Base-by-base conservation (phyloP, 164 flowering plant genomes). In the Magnolia officinalis region DNA sequence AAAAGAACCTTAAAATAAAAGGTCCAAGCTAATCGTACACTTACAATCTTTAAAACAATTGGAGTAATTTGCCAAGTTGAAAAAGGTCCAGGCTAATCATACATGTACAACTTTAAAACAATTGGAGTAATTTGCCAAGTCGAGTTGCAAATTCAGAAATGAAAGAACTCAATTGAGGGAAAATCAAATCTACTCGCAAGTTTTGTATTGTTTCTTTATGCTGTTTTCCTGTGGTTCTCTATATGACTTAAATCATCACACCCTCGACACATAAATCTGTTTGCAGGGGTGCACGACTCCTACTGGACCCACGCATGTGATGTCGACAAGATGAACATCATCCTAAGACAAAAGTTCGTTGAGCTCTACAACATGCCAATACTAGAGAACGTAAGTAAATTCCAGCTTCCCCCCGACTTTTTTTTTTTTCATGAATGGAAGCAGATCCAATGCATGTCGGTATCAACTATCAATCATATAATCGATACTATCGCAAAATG, bases 291-390 rank as follows among this genome's bases (percentile, higher is more conserved):
- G 72, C 98, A 95, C 75, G 99, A 93, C 76, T 95, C 99, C 6
- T 95, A 87, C 77, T 93, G 99, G 99, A 95, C 98, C 18, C 99
- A 95, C 87, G 99, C 99, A 23, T 85, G 97, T 72, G 98, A 95
- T 80, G 92, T 95, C 24, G 99, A 93, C 77, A 75, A 67, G 79
- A 93, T 95, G 99, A 93, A 91, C 81, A 76, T 23, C 79, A 93
- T 95, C 77, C 90, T 95, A 1, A 78, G 98, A 70, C 86, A 88
- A 74, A 95, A 92, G 78, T 95, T 95, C 83, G 92, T 95, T 79
- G 99, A 95, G 85, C 97, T 95, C 21, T 93, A 95, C 75, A 77
- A 65, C 78, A 81, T 75, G 84, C 98, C 98, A 50, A 81, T 95
- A 67, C 97, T 95, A 65, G 99, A 95, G 83, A 83, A 92, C 78